Percentiles rank a stretch among this genome's conserved stretches.
These are phyloP conservation scores for Ascochyta lentis DNA, from an alignment of 2,329 filamentous ascomycete genomes.

Conservation along the genomic window DNA sequence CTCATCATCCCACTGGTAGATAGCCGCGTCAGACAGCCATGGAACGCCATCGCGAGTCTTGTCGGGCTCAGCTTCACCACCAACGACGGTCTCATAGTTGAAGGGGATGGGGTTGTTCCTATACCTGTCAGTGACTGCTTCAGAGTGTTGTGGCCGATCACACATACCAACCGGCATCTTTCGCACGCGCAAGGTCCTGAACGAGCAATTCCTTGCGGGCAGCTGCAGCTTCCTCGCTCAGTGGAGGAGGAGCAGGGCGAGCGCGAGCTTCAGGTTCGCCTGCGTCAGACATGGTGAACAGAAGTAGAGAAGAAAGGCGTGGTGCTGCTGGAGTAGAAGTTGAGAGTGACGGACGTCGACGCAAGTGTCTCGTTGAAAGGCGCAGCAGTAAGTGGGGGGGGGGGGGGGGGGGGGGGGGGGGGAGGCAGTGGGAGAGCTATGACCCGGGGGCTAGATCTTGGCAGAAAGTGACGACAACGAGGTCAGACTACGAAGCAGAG, in stretches of 20 bases:
- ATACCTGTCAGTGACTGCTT: background rate
- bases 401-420: background rate
- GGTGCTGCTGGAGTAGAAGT: background rate
- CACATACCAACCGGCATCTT: constrained; percentile 54
- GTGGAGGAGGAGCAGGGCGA: constrained; percentile 8
- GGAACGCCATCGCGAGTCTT: constrained; percentile 29
- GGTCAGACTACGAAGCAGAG: background rate
- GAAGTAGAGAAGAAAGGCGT: background rate
- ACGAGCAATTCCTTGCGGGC: constrained; percentile 35
- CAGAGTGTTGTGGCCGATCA: too few species aligned
- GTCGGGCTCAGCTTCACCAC: constrained; percentile 30
- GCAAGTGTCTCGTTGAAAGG: background rate
- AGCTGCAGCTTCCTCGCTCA: constrained; percentile 12
- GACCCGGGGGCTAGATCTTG: constrained; percentile 1
- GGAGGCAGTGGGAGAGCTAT: constrained; percentile 1
- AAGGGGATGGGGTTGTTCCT: constrained; percentile 52
- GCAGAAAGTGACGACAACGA: background rate
- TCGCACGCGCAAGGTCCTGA: constrained; percentile 34
- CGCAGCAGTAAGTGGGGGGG: background rate
- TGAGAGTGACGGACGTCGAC: background rate
- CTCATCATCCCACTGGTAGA: constrained; percentile 87
- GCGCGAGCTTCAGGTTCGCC: constrained; percentile 4
- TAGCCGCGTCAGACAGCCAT: constrained; percentile 64
- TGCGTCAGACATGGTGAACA: constrained; percentile 11
- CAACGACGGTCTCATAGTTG: constrained; percentile 55